Evolutionary conservation across 2,329 filamentous ascomycete species (phyloP), one percentile per base, ranked within the genome.

Genomic region (Esteya vermicola): DNA sequence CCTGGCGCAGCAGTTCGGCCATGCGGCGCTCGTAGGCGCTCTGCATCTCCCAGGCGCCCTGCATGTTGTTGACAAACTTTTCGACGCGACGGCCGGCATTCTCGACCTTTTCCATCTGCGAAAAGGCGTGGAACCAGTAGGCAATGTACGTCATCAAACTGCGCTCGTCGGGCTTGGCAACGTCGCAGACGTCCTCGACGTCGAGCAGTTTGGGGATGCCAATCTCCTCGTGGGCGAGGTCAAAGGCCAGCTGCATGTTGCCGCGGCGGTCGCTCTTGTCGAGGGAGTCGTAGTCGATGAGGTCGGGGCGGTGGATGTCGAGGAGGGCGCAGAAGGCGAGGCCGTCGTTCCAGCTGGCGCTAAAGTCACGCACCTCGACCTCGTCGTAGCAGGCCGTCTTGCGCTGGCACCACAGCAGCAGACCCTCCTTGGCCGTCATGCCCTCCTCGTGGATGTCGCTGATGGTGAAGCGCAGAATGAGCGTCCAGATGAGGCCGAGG

Each of bases 101-200:
- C 61, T 98, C 91, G 9, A 98, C 91, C 57, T 89, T 83, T 63
- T 98, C 91, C 79, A 98, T 93, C 55, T 96, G 89, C 23, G 89
- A 96, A 58, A 98, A 98, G 51, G 91, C 91, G 57, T 98, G 91
- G 71, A 98, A 98, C 91, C 91, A 98, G 67, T 98, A 98, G 48
- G 91, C 91, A 52, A 98, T 98, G 60, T 98, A 98, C 1, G 91
- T 98, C 91, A 98, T 98, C 56, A 98, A 70, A 57, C 84, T 93
- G 51, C 85, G 80, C 61, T 98, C 91, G 57, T 98, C 91, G 20
- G 91, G 91, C 63, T 91, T 93, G 20, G 86, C 74, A 22, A 98
- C 89, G 57, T 98, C 91, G 58, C 85, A 94, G 18, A 98, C 91
- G 64, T 98, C 91, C 61, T 98, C 91, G 13, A 96, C 91, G 58